A percentile compares a stretch with the other conserved stretches of the same genome.
These are phyloP conservation scores for Coniochaeta hoffmannii DNA, from an alignment of 2,329 filamentous ascomycete species.

Conservation along the genomic window DNA sequence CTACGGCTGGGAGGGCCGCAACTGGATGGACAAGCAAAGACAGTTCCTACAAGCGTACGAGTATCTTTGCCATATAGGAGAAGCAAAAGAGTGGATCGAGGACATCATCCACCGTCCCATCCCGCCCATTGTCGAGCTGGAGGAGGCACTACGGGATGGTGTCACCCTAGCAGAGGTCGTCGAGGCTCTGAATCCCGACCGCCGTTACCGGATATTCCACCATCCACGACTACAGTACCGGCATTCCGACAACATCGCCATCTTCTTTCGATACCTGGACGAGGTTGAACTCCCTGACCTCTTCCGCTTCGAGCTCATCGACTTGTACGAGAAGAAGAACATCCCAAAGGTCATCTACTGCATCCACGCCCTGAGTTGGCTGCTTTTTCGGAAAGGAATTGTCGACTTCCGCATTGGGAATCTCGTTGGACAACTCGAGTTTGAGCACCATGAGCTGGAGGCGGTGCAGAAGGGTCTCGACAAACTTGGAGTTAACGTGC, in stretches of 20 bases:
- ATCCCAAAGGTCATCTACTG: conserved; percentile 99
- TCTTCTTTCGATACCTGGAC: conserved; percentile 90
- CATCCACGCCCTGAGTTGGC: conserved; percentile 93
- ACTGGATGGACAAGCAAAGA: conserved; percentile 98
- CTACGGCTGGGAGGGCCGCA: conserved; percentile 72
- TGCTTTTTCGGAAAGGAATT: conserved; percentile 91
- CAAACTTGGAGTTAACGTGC: conserved; percentile 91
- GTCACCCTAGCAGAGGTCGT: conserved; percentile 94
- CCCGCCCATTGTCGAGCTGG: conserved; percentile 85
- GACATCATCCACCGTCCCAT: conserved; percentile 77
- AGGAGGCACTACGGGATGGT: conserved; percentile 86
- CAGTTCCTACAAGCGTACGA: conserved; percentile 97
- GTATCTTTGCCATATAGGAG: conserved; percentile 96
- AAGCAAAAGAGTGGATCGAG: conserved; percentile 99
- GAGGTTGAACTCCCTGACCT: conserved; percentile 90
- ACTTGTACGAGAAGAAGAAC: conserved; percentile 99
- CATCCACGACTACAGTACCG: conserved; percentile 81
- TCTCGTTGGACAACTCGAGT: conserved; percentile 89
- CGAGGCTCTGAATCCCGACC: conserved; percentile 74
- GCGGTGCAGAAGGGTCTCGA: conserved; percentile 95
- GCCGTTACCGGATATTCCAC: conserved; percentile 74
- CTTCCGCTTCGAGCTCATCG: conserved; percentile 94
- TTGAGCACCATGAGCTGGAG: conserved; percentile 95
- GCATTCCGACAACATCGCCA: conserved; percentile 95
- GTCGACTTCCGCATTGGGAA: conserved; percentile 96